Conservation (phyloP, 2,329 filamentous ascomycete genomes). For the Fusarium acutatum region DNA sequence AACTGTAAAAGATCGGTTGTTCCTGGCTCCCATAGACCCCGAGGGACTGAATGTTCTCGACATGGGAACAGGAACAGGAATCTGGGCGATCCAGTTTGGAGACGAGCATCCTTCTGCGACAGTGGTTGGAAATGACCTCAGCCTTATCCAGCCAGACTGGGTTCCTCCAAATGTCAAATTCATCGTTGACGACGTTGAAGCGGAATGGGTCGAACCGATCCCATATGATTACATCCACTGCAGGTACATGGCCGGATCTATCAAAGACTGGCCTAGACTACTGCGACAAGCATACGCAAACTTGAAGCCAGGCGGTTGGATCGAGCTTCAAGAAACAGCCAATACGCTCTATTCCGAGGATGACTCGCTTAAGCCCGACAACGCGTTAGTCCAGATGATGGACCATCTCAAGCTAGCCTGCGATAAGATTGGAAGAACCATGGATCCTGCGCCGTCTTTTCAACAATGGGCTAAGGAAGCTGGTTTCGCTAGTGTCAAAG, state of each 20-base stretch:
- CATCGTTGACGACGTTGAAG: conserved; percentile 66
- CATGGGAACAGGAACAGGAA: conserved; percentile 56
- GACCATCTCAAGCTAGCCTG: conserved; percentile 36
- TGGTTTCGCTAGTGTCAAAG: conserved; percentile 49
- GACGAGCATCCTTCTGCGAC: conserved; percentile 48
- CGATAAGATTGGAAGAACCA: conserved; percentile 41
- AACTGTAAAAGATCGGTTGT: conserved; percentile 47
- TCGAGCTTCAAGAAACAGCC: conserved; percentile 56
- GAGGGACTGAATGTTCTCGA: conserved; percentile 53
- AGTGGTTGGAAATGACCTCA: conserved; percentile 52
- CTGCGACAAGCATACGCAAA: conserved; percentile 43
- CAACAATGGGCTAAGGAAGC: conserved; percentile 43
- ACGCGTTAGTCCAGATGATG: conserved; percentile 47
- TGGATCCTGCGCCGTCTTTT: conserved; percentile 43
- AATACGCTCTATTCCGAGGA: conserved; percentile 51
- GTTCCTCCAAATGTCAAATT: conserved; percentile 67
- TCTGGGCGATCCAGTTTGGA: conserved; percentile 58
- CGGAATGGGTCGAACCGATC: conserved; percentile 55
- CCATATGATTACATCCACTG: conserved; percentile 49
- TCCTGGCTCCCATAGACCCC: conserved; percentile 48
- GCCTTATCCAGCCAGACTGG: conserved; percentile 55
- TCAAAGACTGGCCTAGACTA: conserved; percentile 44
- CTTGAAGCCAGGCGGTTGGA: conserved; percentile 57
- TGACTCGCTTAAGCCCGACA: conserved; percentile 47
- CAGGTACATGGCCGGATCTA: conserved; percentile 47